phyloP scores from a whole-genome alignment of 208 protist species.

The Naegleria fowleri region DNA sequence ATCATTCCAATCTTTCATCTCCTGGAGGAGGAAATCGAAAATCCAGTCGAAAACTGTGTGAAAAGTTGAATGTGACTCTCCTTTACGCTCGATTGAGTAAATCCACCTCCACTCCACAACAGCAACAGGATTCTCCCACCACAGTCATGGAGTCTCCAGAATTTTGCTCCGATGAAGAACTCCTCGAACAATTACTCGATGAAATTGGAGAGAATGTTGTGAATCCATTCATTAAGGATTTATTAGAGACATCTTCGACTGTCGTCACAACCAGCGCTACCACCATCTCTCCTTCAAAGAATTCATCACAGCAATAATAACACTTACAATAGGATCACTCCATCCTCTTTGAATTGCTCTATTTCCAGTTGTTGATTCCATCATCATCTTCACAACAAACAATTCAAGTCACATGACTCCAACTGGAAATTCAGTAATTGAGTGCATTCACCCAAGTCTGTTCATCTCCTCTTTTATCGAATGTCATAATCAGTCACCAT shows the following conservation, averaged over 20 bases:
- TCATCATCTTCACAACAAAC: too few species aligned
- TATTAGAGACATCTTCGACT: neutral
- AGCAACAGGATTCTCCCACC: neutral
- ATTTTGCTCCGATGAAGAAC: neutral
- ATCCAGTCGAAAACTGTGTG: neutral
- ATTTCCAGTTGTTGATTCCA: too few species aligned
- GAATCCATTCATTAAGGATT: neutral
- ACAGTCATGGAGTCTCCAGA: neutral
- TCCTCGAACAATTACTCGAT: neutral
- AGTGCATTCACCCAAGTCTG: too few species aligned
- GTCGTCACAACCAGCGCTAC: too few species aligned
- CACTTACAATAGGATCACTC: too few species aligned
- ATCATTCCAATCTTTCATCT: neutral
- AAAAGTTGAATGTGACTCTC: neutral
- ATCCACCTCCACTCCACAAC: neutral
- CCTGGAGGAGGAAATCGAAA: neutral
- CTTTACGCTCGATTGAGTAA: neutral
- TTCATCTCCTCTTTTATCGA: too few species aligned
- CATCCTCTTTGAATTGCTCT: too few species aligned
- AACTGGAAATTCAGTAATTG: too few species aligned
- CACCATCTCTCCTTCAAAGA: too few species aligned
- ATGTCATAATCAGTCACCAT: too few species aligned
- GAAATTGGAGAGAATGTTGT: neutral
- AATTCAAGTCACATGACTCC: too few species aligned
- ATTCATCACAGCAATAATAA: too few species aligned